Conservation (phyloP, 2,329 filamentous ascomycete genomes). For the Penicillium corylophilum region DNA sequence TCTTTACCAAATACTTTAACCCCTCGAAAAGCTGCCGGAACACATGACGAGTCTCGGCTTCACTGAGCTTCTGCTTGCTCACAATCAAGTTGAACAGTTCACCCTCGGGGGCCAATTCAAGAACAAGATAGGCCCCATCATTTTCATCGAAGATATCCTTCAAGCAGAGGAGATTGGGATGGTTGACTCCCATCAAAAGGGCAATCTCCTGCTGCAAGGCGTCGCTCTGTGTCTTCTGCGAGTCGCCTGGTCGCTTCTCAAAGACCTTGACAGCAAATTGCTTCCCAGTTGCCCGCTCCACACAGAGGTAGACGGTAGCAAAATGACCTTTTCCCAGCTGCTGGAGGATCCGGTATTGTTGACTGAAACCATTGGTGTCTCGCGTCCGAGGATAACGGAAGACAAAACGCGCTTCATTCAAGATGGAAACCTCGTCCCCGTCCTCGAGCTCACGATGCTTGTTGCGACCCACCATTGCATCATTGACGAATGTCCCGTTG, state of each 20-base stretch:
- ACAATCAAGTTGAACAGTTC: constrained; percentile 97
- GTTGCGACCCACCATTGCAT: constrained; percentile 85
- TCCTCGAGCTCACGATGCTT: constrained; percentile 85
- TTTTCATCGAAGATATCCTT: constrained; percentile 94
- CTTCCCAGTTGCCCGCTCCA: constrained; percentile 78
- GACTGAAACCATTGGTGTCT: constrained; percentile 73
- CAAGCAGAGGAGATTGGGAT: constrained; percentile 86
- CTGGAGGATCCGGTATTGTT: constrained; percentile 81
- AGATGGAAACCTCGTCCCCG: constrained; percentile 84
- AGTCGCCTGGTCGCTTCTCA: constrained; percentile 76
- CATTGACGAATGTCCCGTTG: constrained; percentile 96
- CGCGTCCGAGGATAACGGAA: constrained; percentile 83
- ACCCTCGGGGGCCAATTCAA: constrained; percentile 87
- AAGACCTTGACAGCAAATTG: constrained; percentile 94
- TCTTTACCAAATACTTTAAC: constrained; percentile 84
- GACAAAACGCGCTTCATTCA: constrained; percentile 81
- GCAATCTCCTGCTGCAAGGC: constrained; percentile 93
- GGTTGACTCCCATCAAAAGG: constrained; percentile 94
- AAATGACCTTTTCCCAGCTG: constrained; percentile 94
- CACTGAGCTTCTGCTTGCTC: constrained; percentile 81
- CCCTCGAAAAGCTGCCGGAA: constrained; percentile 91
- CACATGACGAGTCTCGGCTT: constrained; percentile 79
- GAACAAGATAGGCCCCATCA: constrained; percentile 84
- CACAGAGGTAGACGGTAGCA: constrained; percentile 86
- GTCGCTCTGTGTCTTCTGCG: constrained; percentile 79